Conservation (phyloP, 805 yeast species). For the Starmerella etchellsii region DNA sequence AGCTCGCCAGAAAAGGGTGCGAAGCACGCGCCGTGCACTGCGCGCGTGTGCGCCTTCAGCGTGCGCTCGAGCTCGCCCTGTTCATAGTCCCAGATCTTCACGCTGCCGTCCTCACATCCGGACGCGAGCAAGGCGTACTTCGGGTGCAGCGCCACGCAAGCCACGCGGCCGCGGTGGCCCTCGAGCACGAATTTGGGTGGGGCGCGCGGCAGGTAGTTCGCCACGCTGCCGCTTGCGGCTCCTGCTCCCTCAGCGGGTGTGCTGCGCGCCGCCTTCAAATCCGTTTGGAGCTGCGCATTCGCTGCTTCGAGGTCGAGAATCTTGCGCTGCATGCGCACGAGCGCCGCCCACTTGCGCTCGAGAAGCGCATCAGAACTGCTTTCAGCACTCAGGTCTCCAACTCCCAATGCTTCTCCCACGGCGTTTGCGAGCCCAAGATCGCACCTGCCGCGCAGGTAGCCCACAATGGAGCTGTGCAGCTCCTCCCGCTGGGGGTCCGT, state of each 20-base stretch:
- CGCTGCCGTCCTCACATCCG: constrained; percentile 59
- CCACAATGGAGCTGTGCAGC: constrained; percentile 36
- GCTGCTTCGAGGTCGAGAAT: constrained; percentile 57
- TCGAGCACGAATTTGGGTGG: constrained; percentile 32
- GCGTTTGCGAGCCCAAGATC: too few relatives aligned
- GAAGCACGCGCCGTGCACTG: constrained; percentile 46
- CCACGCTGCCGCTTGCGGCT: neutral
- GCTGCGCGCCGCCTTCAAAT: constrained; percentile 24
- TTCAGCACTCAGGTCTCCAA: too few relatives aligned
- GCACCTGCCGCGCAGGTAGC: too few relatives aligned
- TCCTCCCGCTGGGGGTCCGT: constrained; percentile 36
- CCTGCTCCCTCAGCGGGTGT: constrained; percentile 4
- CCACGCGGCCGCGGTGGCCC: constrained; percentile 51
- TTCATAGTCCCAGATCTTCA: constrained; percentile 64
- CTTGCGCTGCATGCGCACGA: constrained; percentile 62
- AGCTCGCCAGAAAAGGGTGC: constrained; percentile 33
- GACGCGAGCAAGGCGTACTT: constrained; percentile 48
- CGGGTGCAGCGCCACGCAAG: constrained; percentile 62
- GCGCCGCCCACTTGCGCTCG: constrained; percentile 80
- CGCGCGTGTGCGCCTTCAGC: constrained; percentile 63
- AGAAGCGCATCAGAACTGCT: constrained; percentile 25
- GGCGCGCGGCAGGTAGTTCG: constrained; percentile 52
- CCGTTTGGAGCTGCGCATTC: constrained; percentile 32
- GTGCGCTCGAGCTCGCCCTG: constrained; percentile 47
- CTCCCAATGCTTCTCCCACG: too few relatives aligned